Evolutionary conservation across 495 filamentous ascomycete species (phyloP).

Genomic region (Cairneyella variabilis): DNA sequence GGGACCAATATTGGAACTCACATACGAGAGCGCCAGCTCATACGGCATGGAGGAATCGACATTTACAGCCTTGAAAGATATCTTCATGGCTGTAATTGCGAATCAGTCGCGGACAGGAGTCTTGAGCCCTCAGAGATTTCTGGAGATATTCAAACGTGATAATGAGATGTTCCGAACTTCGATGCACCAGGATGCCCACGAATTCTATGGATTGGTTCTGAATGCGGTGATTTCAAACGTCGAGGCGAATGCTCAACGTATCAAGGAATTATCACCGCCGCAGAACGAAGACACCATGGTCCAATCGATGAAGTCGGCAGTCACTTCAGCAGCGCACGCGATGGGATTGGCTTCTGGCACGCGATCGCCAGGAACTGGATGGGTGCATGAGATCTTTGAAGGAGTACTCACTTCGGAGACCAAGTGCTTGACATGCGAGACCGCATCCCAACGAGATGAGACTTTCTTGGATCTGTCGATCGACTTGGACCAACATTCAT

Average conservation of each 20-base stretch:
- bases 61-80: constrained; percentile 92
- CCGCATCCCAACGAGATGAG: constrained; percentile 90
- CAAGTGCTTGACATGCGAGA: constrained; percentile 94
- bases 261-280: constrained; percentile 44
- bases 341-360: constrained; percentile 33
- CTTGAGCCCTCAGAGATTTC: constrained; percentile 86
- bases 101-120: constrained; percentile 82
- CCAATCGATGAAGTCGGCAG: constrained; percentile 39
- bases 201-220: constrained; percentile 91
- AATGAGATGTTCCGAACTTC: constrained; percentile 96
- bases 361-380: constrained; percentile 57
- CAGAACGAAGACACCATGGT: constrained; percentile 30
- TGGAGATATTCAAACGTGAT: constrained; percentile 88
- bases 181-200: constrained; percentile 98
- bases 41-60: constrained; percentile 95
- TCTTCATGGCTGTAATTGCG: constrained; percentile 86
- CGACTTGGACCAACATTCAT: constrained; percentile 92
- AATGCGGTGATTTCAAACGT: constrained; percentile 95
- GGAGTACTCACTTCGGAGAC: constrained; percentile 94
- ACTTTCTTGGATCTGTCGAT: constrained; percentile 94
- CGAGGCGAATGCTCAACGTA: constrained; percentile 68
- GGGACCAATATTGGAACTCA: constrained; percentile 78
- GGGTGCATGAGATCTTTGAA: constrained; percentile 98
- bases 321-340: constrained; percentile 38
- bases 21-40: constrained; percentile 69